Evolutionary conservation across 768 basidiomycete genomes (phyloP).

Genomic region (Tylopilus plumbeoviolaceoides): DNA sequence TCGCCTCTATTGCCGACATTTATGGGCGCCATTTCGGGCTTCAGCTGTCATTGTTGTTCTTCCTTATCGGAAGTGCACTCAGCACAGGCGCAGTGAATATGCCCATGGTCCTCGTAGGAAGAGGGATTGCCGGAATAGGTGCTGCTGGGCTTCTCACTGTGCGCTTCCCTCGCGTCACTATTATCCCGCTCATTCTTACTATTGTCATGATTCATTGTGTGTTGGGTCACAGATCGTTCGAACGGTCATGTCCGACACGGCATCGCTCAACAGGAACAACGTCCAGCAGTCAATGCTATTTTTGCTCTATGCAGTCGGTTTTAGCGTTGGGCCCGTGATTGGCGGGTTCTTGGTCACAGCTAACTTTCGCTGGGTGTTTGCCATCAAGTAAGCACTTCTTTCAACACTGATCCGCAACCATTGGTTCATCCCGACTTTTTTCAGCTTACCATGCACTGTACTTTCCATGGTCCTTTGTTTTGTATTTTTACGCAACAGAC

Average conservation of each 20-base stretch:
- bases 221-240: constrained; percentile 32
- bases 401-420: neutral
- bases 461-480: constrained; percentile 38
- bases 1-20: constrained; percentile 46
- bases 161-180: too few species aligned
- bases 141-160: constrained; percentile 40
- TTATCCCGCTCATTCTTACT: too few species aligned
- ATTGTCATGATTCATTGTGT: too few species aligned
- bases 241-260: constrained; percentile 42
- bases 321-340: constrained; percentile 40
- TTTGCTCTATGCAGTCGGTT: constrained; percentile 42
- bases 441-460: constrained; percentile 38
- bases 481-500: constrained; percentile 36
- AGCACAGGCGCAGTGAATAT: too few species aligned
- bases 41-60: constrained; percentile 42
- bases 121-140: too few species aligned
- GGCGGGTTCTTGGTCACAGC: constrained; percentile 36
- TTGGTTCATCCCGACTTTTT: neutral
- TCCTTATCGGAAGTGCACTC: constrained; percentile 38
- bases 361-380: constrained; percentile 53
- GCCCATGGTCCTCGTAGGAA: too few species aligned
- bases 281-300: constrained; percentile 39
- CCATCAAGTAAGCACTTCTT: constrained; percentile 41
- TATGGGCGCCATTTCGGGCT: constrained; percentile 47
- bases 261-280: constrained; percentile 40